Evolutionary conservation across 1,284 basidiomycete species (phyloP).

Genomic region (Leccinum subfulvum): DNA sequence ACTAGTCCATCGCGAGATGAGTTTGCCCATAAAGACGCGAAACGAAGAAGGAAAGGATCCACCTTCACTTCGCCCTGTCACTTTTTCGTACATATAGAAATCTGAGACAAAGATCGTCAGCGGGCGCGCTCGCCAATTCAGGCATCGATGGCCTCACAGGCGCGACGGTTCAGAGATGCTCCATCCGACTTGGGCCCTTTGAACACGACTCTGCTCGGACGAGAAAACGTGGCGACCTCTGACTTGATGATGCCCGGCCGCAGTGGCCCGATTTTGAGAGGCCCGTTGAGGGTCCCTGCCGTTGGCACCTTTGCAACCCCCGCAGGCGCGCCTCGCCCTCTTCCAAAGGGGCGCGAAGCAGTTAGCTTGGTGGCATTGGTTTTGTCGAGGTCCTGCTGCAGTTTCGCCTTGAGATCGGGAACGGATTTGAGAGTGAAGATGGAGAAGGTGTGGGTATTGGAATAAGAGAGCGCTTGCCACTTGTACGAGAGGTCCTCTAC

Average conservation of each 20-base stretch:
- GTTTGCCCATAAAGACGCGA: background rate
- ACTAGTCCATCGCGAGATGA: constrained; percentile 38
- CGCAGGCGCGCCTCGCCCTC: constrained; percentile 7
- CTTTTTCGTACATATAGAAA: constrained; percentile 92
- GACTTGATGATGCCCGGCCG: constrained; percentile 19
- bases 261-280: constrained; percentile 22
- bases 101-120: constrained; percentile 44
- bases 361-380: constrained; percentile 42
- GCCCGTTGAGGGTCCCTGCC: constrained; percentile 8
- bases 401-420: constrained; percentile 49
- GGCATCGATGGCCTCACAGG: constrained; percentile 46
- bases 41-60: constrained; percentile 14
- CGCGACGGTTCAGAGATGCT: constrained; percentile 43
- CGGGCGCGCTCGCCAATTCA: background rate
- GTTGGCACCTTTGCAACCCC: background rate
- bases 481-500: constrained; percentile 66
- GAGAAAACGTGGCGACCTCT: constrained; percentile 28
- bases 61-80: constrained; percentile 81
- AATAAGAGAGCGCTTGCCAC: constrained; percentile 60
- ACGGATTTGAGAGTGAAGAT: constrained; percentile 53
- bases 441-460: constrained; percentile 38
- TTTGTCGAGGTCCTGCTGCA: constrained; percentile 52
- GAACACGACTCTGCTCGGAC: constrained; percentile 46
- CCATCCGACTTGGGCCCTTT: constrained; percentile 44
- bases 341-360: constrained; percentile 8